Conservation (phyloP, 176 grass and related monocot genomes). For the Puccinellia tenuiflora region DNA sequence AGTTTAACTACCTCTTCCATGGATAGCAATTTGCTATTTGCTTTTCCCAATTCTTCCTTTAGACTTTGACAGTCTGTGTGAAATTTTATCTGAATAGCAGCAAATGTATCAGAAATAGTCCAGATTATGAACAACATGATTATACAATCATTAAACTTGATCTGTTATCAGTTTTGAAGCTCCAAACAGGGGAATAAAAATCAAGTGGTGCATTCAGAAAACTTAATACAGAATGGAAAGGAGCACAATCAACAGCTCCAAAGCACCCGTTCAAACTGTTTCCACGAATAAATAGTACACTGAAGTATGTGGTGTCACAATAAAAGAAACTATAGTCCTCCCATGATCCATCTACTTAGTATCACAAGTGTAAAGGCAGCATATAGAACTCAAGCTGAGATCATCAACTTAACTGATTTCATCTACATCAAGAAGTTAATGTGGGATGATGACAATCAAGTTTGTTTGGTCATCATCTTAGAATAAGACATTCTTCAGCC, state of each 20-base stretch:
- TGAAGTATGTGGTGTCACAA: not conserved
- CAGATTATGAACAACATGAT: not conserved
- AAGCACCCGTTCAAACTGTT: not conserved
- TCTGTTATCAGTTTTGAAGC: not conserved
- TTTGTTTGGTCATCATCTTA: not conserved
- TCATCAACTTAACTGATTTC: not conserved
- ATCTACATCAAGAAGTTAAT: not conserved
- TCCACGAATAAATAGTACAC: not conserved
- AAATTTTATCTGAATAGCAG: conserved; percentile 52
- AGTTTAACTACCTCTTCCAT: conserved; percentile 61
- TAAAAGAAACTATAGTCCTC: not conserved
- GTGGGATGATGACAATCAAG: not conserved
- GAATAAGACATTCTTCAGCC: not conserved
- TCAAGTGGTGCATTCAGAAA: not conserved
- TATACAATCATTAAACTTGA: not conserved
- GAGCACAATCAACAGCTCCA: not conserved
- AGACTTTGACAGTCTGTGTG: conserved; percentile 46
- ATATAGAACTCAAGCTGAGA: not conserved
- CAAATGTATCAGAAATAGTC: conserved; percentile 12
- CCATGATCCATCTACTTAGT: not conserved
- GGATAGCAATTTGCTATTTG: conserved; percentile 50
- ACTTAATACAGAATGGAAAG: not conserved
- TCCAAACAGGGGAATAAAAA: not conserved
- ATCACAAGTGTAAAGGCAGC: conserved; percentile 5
- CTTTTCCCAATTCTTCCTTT: conserved; percentile 67